Percentiles rank a stretch among this genome's conserved stretches.
phyloP scores from a whole-genome alignment of 495 filamentous ascomycete species.

The Hypoxylon fragiforme region DNA sequence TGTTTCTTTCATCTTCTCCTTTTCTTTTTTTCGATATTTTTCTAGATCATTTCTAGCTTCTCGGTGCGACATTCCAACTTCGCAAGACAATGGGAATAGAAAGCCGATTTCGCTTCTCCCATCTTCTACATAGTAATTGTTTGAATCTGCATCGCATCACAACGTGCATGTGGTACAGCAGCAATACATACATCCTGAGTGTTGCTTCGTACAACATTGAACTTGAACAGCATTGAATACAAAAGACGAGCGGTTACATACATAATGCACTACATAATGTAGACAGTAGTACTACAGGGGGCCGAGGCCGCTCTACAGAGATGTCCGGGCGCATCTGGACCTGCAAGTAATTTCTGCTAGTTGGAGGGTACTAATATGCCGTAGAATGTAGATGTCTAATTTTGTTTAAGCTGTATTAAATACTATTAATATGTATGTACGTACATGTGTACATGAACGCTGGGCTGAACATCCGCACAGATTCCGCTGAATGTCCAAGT shows the following conservation, averaged over 20 bases:
- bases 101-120: conserved; percentile 25
- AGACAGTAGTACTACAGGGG: conserved; percentile 13
- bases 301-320: conserved; percentile 27
- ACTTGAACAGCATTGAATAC: too few species aligned
- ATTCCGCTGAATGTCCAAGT: too few species aligned
- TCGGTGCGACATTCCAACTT: conserved; percentile 18
- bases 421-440: conserved; percentile 18
- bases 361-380: too few species aligned
- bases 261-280: too few species aligned
- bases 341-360: conserved; percentile 31
- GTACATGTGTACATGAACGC: conserved; percentile 19
- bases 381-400: too few species aligned
- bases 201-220: too few species aligned
- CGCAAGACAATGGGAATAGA: conserved; percentile 23
- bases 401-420: not conserved
- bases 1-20: too few species aligned
- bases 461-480: conserved; percentile 27
- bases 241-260: too few species aligned
- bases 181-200: too few species aligned
- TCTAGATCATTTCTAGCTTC: conserved; percentile 19
- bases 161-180: not conserved
- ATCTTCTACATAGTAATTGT: not conserved
- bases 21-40: too few species aligned
- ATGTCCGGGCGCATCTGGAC: conserved; percentile 34
- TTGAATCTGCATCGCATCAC: conserved; percentile 21